These are phyloP conservation scores for Tricholoma matsutake DNA, from an alignment of 768 basidiomycete species.

Conservation along the genomic window DNA sequence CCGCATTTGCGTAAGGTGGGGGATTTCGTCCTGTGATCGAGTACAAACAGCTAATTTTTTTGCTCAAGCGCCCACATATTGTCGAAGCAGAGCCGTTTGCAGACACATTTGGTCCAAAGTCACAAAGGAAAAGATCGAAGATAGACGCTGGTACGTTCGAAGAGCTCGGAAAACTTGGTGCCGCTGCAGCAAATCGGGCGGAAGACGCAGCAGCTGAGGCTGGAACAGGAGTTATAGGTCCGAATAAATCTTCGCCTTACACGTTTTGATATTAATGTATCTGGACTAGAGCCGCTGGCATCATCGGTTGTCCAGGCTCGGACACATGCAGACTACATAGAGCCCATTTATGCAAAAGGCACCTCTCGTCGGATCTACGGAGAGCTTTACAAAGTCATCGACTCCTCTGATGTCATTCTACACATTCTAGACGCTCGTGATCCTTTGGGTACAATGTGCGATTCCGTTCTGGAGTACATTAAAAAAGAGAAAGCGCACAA, in stretches of 20 bases:
- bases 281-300: slow-evolving; percentile 41
- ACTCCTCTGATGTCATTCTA: slow-evolving; percentile 94
- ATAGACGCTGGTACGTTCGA: slow-evolving; percentile 90
- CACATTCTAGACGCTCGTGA: slow-evolving; percentile 96
- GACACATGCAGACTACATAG: slow-evolving; percentile 77
- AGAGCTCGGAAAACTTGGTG: slow-evolving; percentile 72
- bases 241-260: slow-evolving; percentile 4
- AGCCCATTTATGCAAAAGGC: slow-evolving; percentile 93
- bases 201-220: slow-evolving; percentile 38
- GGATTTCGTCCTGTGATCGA: neutral
- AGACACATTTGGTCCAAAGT: slow-evolving; percentile 95
- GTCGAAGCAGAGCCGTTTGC: slow-evolving; percentile 94
- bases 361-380: slow-evolving; percentile 96
- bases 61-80: slow-evolving; percentile 76
- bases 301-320: slow-evolving; percentile 49
- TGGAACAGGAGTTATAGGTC: slow-evolving; percentile 46
- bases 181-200: slow-evolving; percentile 53
- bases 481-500: slow-evolving; percentile 97
- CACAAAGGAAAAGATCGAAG: slow-evolving; percentile 86
- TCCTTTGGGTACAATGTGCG: slow-evolving; percentile 92
- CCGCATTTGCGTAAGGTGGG: slow-evolving; percentile 71
- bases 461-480: slow-evolving; percentile 89
- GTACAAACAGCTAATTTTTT: slow-evolving; percentile 3
- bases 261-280: neutral
- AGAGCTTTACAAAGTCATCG: slow-evolving; percentile 98